Evolutionary conservation across 108 stramenopile genomes (phyloP), one percentile per base, ranked within the genome.

Genomic region (Craspedostauros australis): DNA sequence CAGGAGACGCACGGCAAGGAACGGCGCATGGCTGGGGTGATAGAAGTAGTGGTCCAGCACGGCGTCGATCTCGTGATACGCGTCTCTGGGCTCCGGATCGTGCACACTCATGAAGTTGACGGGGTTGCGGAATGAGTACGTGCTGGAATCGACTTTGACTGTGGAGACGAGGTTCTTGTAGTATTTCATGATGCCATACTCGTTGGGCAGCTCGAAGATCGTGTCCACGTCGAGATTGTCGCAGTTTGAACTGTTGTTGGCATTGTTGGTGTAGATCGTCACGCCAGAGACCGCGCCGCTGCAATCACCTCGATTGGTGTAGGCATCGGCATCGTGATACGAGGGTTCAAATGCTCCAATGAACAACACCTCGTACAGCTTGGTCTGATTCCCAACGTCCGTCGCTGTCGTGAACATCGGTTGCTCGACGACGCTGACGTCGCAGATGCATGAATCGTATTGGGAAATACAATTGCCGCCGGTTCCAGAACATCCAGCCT

Each of bases 1-100:
- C 28, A 57, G 39, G 20, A 84, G 43, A 9, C 43, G 47, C 24
- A 50, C 52, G 12, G 73, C 45, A 16, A 84, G 25, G 51, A 79
- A 79, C 6, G 78, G 76, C 6, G 82, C 73, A 12, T 62, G 62
- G 41, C 68, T 79, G 18, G 55, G 58, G 39, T 84, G 73, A 41
- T 55, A 51, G 28, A 70, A 52, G 16, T 50, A 27, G 31, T 60
- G 50, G 32, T 55, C 53, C 24, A 79, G 26, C 4, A 69, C 38
- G 5, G 70, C 61, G 1, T 71, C 62, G 5, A 57, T 71, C 29
- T 76, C 75, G 34, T 67, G 34, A 26, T 33, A 14, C 2, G 54
- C 60, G 40, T 71, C 70, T 4, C 64, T 39, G 3, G 26, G 20
- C 12, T 54, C 47, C 22, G 63, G 50, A 15, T 66, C 56, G 26